Evolutionary conservation across 1,284 basidiomycete genomes (phyloP).

Genomic region (Coniophora puteana): DNA sequence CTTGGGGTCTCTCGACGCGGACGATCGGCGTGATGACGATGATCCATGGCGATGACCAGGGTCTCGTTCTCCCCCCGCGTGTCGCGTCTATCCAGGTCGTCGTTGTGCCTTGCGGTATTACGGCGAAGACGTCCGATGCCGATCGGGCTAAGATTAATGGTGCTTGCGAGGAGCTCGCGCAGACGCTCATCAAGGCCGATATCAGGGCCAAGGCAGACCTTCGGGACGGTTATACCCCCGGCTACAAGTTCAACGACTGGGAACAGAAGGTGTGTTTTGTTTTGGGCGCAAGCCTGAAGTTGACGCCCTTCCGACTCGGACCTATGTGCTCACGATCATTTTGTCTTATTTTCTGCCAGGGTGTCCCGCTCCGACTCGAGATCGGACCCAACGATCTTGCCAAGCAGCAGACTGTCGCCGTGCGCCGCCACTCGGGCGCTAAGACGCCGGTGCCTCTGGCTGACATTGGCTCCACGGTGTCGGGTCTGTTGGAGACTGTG

Average conservation of each 20-base stretch:
- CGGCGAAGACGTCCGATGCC: conserved; percentile 72
- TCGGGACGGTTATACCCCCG: conserved; percentile 94
- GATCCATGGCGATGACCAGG: conserved; percentile 98
- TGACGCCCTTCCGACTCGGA: background rate
- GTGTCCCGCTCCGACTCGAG: conserved; percentile 95
- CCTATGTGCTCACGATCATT: conserved; percentile 5
- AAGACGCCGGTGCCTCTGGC: conserved; percentile 75
- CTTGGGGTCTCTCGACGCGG: conserved; percentile 97
- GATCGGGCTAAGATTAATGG: conserved; percentile 75
- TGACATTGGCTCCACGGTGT: conserved; percentile 57
- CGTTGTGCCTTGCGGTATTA: conserved; percentile 92
- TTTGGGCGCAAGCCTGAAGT: background rate
- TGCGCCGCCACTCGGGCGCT: conserved; percentile 84
- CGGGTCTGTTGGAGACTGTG: conserved; percentile 78
- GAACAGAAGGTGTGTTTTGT: conserved; percentile 86
- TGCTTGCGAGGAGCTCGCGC: conserved; percentile 74
- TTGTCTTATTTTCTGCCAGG: conserved; percentile 51
- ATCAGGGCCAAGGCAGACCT: conserved; percentile 89
- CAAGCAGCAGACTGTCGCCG: conserved; percentile 79
- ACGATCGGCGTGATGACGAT: conserved; percentile 99
- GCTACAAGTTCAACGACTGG: conserved; percentile 99
- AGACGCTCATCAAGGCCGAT: conserved; percentile 66
- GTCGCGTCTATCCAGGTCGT: conserved; percentile 93
- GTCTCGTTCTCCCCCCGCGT: conserved; percentile 91
- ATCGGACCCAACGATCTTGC: conserved; percentile 92